Evolutionary conservation across 306 rosid genomes (phyloP).

Genomic region (Sesbania bispinosa): DNA sequence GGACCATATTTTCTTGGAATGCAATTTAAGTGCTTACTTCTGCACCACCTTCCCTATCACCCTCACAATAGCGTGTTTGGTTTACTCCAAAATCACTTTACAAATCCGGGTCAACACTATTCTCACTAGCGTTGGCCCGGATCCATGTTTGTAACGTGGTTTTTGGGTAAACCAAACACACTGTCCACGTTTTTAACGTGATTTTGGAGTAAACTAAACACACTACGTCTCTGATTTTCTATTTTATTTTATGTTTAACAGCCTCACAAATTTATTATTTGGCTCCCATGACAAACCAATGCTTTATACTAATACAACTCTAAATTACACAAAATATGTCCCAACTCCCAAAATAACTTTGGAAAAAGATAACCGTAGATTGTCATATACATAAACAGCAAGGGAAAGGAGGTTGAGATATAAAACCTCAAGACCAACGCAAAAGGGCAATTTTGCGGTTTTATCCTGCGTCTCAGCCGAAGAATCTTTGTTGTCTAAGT

Average conservation of each 20-base stretch:
- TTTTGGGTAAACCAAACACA: too few species aligned
- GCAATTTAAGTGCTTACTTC: not conserved
- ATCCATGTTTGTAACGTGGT: too few species aligned
- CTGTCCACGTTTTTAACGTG: too few species aligned
- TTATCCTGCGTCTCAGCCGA: conserved; percentile 47
- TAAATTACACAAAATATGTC: not conserved
- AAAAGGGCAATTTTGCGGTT: conserved; percentile 74
- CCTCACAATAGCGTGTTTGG: too few species aligned
- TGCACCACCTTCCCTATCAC: not conserved
- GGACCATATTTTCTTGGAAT: not conserved
- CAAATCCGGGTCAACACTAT: too few species aligned
- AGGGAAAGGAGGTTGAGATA: conserved; percentile 10
- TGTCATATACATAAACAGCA: not conserved
- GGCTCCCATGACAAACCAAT: conserved; percentile 1
- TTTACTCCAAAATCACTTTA: too few species aligned
- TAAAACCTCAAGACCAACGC: conserved; percentile 85
- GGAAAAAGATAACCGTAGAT: not conserved
- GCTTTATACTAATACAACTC: not conserved
- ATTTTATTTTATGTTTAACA: not conserved
- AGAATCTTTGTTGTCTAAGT: conserved; percentile 63
- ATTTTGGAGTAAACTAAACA: too few species aligned
- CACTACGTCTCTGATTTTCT: not conserved
- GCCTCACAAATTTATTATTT: not conserved
- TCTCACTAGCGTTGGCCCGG: too few species aligned
- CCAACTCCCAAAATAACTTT: not conserved